Conservation (phyloP, 1,284 basidiomycete genomes). For the Mycosarcoma maydis region DNA sequence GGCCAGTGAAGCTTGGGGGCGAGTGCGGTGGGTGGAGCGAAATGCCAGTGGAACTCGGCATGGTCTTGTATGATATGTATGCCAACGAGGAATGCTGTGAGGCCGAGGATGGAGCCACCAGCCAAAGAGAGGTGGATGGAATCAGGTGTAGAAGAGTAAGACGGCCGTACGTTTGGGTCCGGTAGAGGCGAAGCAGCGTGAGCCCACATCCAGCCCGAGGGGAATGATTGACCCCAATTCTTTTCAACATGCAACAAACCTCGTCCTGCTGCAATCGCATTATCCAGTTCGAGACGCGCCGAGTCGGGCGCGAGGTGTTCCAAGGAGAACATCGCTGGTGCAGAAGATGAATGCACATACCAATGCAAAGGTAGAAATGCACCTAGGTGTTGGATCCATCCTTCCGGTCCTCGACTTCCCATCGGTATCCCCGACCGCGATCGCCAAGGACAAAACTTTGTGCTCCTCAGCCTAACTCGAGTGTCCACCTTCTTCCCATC, state of each 20-base stretch:
- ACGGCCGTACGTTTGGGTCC: too few species aligned
- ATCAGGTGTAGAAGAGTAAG: too few species aligned
- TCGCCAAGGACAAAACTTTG: slow-evolving; percentile 16
- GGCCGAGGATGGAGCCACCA: slow-evolving; percentile 28
- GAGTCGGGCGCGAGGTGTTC: slow-evolving; percentile 11
- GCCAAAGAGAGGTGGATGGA: slow-evolving; percentile 21
- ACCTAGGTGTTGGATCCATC: slow-evolving; percentile 37
- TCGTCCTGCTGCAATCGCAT: slow-evolving; percentile 25
- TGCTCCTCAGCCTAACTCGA: slow-evolving; percentile 14
- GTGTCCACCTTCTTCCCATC: slow-evolving; percentile 2
- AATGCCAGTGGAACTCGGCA: slow-evolving; percentile 17
- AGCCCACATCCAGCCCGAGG: slow-evolving; percentile 39
- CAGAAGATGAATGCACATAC: slow-evolving; percentile 33
- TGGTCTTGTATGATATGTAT: slow-evolving; percentile 7
- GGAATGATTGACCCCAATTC: slow-evolving; percentile 46
- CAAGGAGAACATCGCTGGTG: slow-evolving; percentile 25
- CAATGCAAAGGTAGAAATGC: slow-evolving; percentile 29
- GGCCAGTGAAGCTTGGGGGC: slow-evolving; percentile 12
- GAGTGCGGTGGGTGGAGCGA: slow-evolving; percentile 28
- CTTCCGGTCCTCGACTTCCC: slow-evolving; percentile 26
- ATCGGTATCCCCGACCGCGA: slow-evolving; percentile 3
- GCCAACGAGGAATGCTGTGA: slow-evolving; percentile 37
- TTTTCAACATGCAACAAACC: slow-evolving; percentile 33
- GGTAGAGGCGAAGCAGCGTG: slow-evolving; percentile 22
- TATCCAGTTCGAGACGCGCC: background rate